Percentiles rank a stretch among this genome's conserved stretches.
These are phyloP conservation scores for Mycena sp. DNA, from an alignment of 1,284 basidiomycete genomes.

Conservation along the genomic window DNA sequence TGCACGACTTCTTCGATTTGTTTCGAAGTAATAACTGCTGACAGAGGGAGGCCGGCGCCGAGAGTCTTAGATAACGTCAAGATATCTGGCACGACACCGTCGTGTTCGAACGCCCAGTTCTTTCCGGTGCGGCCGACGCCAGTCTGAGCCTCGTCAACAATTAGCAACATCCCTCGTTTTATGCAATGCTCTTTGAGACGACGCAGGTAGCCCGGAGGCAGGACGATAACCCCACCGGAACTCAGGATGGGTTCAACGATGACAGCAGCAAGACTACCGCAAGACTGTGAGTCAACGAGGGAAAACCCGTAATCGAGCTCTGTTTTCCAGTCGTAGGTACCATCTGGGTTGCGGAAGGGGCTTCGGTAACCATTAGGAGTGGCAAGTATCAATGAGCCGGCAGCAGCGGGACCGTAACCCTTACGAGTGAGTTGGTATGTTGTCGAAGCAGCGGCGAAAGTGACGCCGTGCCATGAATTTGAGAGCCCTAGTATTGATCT, in stretches of 20 bases:
- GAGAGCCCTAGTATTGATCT: conserved; percentile 25
- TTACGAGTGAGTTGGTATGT: conserved; percentile 34
- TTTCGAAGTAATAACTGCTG: conserved; percentile 33
- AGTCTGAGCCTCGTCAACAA: conserved; percentile 34
- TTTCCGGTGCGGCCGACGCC: conserved; percentile 35
- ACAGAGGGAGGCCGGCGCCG: conserved; percentile 34
- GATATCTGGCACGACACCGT: conserved; percentile 34
- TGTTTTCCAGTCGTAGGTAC: conserved; percentile 35
- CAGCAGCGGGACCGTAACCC: conserved; percentile 33
- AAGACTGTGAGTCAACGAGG: conserved; percentile 31
- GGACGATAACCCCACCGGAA: conserved; percentile 33
- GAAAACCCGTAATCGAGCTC: conserved; percentile 35
- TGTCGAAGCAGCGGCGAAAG: conserved; percentile 31
- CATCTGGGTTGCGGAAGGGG: conserved; percentile 34
- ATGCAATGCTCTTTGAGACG: conserved; percentile 34
- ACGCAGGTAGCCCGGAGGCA: conserved; percentile 33
- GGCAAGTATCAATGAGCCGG: conserved; percentile 32
- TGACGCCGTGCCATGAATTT: conserved; percentile 36
- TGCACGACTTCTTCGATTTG: conserved; percentile 32
- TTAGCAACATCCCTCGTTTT: conserved; percentile 29
- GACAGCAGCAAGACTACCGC: conserved; percentile 34
- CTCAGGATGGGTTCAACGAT: conserved; percentile 36
- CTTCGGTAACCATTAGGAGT: conserved; percentile 35
- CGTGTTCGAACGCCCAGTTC: conserved; percentile 35
- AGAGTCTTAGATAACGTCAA: conserved; percentile 35